These are phyloP conservation scores for Cymbidium sinense DNA, from an alignment of 106 monocot species.

Conservation along the genomic window DNA sequence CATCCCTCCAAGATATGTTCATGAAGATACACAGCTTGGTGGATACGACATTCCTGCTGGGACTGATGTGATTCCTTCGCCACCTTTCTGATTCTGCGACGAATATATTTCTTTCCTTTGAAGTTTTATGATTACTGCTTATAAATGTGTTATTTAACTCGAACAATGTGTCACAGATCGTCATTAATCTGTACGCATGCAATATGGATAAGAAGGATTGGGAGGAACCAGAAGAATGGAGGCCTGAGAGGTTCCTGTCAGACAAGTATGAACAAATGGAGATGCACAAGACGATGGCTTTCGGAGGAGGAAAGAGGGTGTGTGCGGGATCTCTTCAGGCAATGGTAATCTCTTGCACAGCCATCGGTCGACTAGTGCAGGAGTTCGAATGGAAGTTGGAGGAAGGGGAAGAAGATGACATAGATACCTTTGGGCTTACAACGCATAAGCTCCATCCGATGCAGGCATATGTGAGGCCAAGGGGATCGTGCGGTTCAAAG, in stretches of 20 bases:
- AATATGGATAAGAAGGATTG: constrained; percentile 73
- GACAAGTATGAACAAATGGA: constrained; percentile 35
- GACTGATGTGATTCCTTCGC: constrained; percentile 34
- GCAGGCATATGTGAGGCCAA: constrained; percentile 46
- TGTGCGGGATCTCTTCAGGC: constrained; percentile 84
- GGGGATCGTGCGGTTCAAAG: background rate
- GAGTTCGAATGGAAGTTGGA: constrained; percentile 74
- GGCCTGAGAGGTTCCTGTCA: constrained; percentile 63
- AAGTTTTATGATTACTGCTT: background rate
- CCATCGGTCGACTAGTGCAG: constrained; percentile 65
- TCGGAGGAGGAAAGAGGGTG: constrained; percentile 74
- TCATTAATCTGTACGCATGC: constrained; percentile 85
- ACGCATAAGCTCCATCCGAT: constrained; percentile 72
- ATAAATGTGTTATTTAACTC: background rate
- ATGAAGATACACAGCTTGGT: constrained; percentile 66
- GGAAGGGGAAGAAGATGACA: constrained; percentile 66
- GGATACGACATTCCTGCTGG: constrained; percentile 70
- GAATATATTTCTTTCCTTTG: background rate
- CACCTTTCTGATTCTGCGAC: background rate
- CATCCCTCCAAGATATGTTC: constrained; percentile 60
- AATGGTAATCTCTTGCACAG: constrained; percentile 55
- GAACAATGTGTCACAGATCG: constrained; percentile 29
- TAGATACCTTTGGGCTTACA: constrained; percentile 66
- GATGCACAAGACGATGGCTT: constrained; percentile 85
- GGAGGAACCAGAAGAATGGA: constrained; percentile 75